Percentiles rank a stretch among this genome's conserved stretches.
Evolutionary conservation across 2,329 filamentous ascomycete species (phyloP).

Genomic region (Fusarium sp.): DNA sequence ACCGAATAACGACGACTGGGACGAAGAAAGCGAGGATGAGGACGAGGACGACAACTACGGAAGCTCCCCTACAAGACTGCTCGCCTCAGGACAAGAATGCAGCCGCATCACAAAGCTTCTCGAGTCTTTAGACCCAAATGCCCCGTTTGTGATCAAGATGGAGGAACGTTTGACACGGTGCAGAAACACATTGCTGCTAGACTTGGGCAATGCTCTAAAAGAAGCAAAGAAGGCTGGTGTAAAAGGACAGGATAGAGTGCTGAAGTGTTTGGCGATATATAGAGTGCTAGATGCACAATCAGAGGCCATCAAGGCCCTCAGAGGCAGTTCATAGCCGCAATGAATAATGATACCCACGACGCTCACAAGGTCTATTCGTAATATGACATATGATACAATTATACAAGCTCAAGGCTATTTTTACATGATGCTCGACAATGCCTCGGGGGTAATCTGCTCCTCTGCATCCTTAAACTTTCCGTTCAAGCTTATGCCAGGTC

Average conservation of each 20-base stretch:
- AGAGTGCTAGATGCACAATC: constrained; percentile 61
- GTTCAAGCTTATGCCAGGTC: constrained; percentile 86
- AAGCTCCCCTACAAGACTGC: constrained; percentile 60
- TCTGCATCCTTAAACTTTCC: constrained; percentile 77
- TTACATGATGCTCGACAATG: constrained; percentile 67
- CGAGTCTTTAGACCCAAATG: constrained; percentile 57
- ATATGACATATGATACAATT: constrained; percentile 54
- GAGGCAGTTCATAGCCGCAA: constrained; percentile 48
- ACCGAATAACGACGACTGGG: constrained; percentile 43
- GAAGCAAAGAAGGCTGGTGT: constrained; percentile 56
- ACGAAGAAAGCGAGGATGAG: constrained; percentile 56
- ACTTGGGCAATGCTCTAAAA: constrained; percentile 62
- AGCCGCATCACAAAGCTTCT: constrained; percentile 55
- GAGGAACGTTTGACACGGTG: constrained; percentile 64
- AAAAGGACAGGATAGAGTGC: constrained; percentile 56
- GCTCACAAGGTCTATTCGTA: constrained; percentile 36
- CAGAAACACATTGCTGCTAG: constrained; percentile 66
- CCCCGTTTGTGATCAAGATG: constrained; percentile 62
- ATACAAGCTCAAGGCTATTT: constrained; percentile 40
- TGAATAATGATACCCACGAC: constrained; percentile 46
- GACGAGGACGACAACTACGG: constrained; percentile 53
- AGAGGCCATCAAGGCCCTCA: constrained; percentile 62
- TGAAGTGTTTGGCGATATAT: constrained; percentile 66
- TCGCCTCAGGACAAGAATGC: constrained; percentile 59
- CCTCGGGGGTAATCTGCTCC: constrained; percentile 63